phyloP scores from a whole-genome alignment of 208 protist genomes.

The Kentomonas sorsogonicus region DNA sequence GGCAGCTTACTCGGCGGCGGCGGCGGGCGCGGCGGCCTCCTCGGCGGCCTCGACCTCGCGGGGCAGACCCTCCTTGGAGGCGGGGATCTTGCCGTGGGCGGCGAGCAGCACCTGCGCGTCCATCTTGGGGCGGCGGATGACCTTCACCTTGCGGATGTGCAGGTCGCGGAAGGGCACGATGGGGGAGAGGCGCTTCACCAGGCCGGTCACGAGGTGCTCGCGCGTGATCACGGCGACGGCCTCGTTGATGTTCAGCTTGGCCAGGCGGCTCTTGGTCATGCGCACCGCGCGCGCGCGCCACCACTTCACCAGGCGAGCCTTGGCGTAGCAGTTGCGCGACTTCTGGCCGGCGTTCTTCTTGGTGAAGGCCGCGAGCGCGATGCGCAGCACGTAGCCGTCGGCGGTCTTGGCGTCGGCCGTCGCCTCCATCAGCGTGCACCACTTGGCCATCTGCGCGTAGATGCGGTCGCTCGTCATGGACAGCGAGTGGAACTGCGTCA shows the following conservation, averaged over 20 bases:
- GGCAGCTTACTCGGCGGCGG: neutral
- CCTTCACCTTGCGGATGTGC: constrained; percentile 97
- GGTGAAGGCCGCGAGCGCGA: constrained; percentile 99
- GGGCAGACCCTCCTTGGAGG: constrained; percentile 68
- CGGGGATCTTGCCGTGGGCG: constrained; percentile 86
- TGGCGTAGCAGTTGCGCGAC: constrained; percentile 97
- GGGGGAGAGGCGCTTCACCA: constrained; percentile 89
- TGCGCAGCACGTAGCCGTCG: constrained; percentile 95
- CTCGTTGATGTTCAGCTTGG: constrained; percentile 87
- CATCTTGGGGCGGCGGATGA: constrained; percentile 96
- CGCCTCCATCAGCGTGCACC: constrained; percentile 97
- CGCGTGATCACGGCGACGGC: constrained; percentile 94
- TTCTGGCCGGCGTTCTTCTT: constrained; percentile 90
- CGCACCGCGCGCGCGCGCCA: constrained; percentile 95
- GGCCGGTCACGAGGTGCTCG: constrained; percentile 94
- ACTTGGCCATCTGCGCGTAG: constrained; percentile 97
- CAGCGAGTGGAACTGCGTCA: constrained; percentile 99
- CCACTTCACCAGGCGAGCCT: constrained; percentile 91
- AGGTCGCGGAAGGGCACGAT: constrained; percentile 98
- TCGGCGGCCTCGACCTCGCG: constrained; percentile 71
- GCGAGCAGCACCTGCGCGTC: constrained; percentile 91
- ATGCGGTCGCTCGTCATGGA: constrained; percentile 98
- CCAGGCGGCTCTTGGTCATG: constrained; percentile 90
- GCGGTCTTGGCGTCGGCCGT: constrained; percentile 94
- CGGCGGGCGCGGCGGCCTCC: constrained; percentile 43